phyloP scores from a whole-genome alignment of 805 yeast genomes.

The Middelhovenomyces tepae region DNA sequence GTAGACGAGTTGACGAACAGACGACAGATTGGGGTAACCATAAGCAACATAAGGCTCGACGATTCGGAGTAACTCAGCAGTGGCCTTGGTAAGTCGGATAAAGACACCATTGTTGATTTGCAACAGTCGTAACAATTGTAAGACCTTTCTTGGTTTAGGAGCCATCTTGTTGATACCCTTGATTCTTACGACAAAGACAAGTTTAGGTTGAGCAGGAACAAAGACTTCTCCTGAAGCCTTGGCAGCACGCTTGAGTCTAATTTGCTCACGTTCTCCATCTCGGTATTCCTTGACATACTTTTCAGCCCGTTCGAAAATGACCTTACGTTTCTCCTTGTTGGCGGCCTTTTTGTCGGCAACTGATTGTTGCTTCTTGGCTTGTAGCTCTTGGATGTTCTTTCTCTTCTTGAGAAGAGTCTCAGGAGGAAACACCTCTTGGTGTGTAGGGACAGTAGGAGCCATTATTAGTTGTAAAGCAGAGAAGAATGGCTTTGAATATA shows the following conservation, averaged over 20 bases:
- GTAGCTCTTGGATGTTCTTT: slow-evolving; percentile 47
- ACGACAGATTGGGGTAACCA: slow-evolving; percentile 71
- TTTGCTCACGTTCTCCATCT: slow-evolving; percentile 77
- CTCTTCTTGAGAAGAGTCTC: slow-evolving; percentile 53
- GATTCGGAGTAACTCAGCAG: slow-evolving; percentile 64
- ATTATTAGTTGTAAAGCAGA: slow-evolving; percentile 15
- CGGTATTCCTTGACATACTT: slow-evolving; percentile 93
- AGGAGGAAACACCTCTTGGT: slow-evolving; percentile 33
- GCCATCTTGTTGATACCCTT: slow-evolving; percentile 95
- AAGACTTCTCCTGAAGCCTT: slow-evolving; percentile 90
- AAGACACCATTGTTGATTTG: slow-evolving; percentile 77
- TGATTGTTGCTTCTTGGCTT: slow-evolving; percentile 45
- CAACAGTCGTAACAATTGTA: slow-evolving; percentile 67
- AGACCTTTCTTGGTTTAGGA: slow-evolving; percentile 76
- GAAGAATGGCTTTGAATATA: neutral
- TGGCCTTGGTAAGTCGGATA: slow-evolving; percentile 72
- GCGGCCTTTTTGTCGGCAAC: slow-evolving; percentile 32
- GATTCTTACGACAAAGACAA: slow-evolving; percentile 94
- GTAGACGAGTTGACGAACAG: slow-evolving; percentile 68
- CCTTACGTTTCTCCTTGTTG: slow-evolving; percentile 30
- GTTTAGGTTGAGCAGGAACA: slow-evolving; percentile 86
- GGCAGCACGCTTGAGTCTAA: slow-evolving; percentile 82
- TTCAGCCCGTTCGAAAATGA: slow-evolving; percentile 88
- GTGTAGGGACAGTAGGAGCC: slow-evolving; percentile 20
- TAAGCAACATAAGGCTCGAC: slow-evolving; percentile 76